Conservation (phyloP, 2,329 filamentous ascomycete species). For the Paracoccidioides brasiliensis region DNA sequence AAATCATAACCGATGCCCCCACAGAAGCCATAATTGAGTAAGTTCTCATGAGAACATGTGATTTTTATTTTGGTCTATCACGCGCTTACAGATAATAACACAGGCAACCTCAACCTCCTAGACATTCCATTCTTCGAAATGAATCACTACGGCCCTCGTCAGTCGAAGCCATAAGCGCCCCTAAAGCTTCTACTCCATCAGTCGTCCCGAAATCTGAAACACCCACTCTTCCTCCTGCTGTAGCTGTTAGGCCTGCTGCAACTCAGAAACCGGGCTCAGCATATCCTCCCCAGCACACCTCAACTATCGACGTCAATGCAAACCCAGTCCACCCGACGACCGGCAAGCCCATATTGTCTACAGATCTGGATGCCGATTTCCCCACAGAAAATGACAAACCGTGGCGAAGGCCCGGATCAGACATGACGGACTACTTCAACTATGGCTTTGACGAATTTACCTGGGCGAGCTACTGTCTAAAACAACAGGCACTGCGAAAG, state of each 20-base stretch:
- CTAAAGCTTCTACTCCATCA: constrained; percentile 26
- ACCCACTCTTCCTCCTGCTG: constrained; percentile 22
- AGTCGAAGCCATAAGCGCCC: constrained; percentile 18
- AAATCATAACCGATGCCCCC: constrained; percentile 37
- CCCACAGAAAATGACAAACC: constrained; percentile 69
- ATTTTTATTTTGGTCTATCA: neutral
- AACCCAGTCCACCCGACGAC: constrained; percentile 63
- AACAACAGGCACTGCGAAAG: constrained; percentile 65
- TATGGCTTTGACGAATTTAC: constrained; percentile 98
- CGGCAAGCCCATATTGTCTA: constrained; percentile 69
- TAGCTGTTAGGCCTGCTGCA: constrained; percentile 23
- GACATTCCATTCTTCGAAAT: constrained; percentile 24
- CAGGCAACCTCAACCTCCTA: constrained; percentile 29
- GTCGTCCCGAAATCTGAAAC: constrained; percentile 16
- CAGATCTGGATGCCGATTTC: constrained; percentile 62
- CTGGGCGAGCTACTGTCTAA: constrained; percentile 86
- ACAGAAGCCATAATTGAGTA: constrained; percentile 25
- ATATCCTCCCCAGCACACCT: constrained; percentile 57
- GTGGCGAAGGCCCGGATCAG: constrained; percentile 87
- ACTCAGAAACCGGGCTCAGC: constrained; percentile 44
- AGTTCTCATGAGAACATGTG: constrained; percentile 27
- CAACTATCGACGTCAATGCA: constrained; percentile 70
- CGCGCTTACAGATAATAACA: constrained; percentile 6
- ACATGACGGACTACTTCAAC: constrained; percentile 96
- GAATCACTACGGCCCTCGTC: constrained; percentile 24